These are phyloP conservation scores for Coprinopsis cinerea DNA, from an alignment of 768 basidiomycete species.

Conservation along the genomic window DNA sequence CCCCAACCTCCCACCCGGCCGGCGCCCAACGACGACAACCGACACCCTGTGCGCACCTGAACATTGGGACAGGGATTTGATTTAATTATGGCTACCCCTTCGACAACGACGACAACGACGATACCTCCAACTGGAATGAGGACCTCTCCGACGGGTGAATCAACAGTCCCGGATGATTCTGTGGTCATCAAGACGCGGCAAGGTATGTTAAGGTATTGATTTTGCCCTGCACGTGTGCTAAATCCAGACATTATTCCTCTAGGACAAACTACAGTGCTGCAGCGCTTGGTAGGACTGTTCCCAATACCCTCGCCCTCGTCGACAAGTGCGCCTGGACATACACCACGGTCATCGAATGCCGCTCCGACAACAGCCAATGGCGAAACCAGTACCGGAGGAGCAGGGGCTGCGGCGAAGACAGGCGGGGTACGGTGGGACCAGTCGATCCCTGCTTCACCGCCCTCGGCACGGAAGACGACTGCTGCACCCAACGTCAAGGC, in stretches of 20 bases:
- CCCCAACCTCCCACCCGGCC: too few relatives aligned
- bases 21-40: too few relatives aligned
- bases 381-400: neutral
- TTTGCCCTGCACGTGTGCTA: neutral
- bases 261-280: neutral
- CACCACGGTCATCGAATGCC: neutral
- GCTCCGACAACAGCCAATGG: neutral
- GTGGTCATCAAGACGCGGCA: conserved; percentile 4
- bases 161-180: neutral
- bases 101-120: neutral
- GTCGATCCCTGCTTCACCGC: neutral
- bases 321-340: too few relatives aligned
- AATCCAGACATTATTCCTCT: neutral
- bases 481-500: conserved; percentile 2
- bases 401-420: neutral
- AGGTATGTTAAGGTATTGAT: neutral
- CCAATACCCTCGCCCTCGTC: neutral
- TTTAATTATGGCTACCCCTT: too few relatives aligned
- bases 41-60: too few relatives aligned
- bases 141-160: neutral
- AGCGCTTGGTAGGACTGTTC: neutral
- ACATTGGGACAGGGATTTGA: too few relatives aligned
- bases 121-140: neutral
- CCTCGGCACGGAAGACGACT: neutral
- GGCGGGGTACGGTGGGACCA: neutral